Conservation (phyloP, 164 flowering plant genomes). For the Cinnamomum chago region DNA sequence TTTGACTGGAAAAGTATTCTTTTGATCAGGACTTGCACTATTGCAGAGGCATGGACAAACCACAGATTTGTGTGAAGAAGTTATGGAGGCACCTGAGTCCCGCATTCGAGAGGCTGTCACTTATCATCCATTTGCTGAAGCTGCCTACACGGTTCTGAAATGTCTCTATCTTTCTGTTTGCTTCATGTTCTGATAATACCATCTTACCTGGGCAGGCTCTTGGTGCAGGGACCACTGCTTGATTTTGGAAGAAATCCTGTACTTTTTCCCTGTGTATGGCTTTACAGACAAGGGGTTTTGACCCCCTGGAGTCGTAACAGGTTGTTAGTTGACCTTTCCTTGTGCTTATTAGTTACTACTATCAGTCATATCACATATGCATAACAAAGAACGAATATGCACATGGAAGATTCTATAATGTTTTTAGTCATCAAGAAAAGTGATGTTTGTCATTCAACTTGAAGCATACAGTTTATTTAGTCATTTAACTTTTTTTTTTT, state of each 20-base stretch:
- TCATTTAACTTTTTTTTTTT: no score
- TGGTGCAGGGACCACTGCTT: constrained; percentile 78
- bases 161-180: background rate
- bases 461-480: background rate
- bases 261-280: constrained; percentile 79
- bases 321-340: constrained; percentile 22
- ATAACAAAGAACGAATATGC: background rate
- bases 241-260: constrained; percentile 82
- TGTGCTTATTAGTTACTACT: background rate
- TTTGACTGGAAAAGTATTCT: background rate
- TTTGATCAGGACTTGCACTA: constrained; percentile 62
- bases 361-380: background rate
- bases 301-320: constrained; percentile 74
- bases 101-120: constrained; percentile 48
- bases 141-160: constrained; percentile 76
- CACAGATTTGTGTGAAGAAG: constrained; percentile 29
- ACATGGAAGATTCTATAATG: background rate
- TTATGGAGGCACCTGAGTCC: constrained; percentile 53
- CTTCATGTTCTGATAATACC: background rate
- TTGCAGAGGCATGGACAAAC: constrained; percentile 39
- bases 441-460: background rate
- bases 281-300: constrained; percentile 76
- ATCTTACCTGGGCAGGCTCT: constrained; percentile 6
- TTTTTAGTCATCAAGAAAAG: background rate
- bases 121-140: constrained; percentile 81